A percentile compares a stretch with the other conserved stretches of the same genome.
These are phyloP conservation scores for Hypoxylon sp. DNA, from an alignment of 2,329 filamentous ascomycete genomes.

Conservation along the genomic window DNA sequence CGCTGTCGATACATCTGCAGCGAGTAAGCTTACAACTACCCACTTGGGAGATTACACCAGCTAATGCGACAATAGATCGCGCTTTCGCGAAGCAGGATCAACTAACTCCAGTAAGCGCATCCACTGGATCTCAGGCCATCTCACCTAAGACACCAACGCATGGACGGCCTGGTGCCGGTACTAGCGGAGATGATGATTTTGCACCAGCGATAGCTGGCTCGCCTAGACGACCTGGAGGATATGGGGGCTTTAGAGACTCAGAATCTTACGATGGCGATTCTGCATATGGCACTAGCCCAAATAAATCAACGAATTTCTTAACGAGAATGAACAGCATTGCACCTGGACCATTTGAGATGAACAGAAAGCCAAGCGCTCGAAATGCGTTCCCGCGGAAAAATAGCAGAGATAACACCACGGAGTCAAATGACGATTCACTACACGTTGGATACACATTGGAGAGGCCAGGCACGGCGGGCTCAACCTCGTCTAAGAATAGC, in stretches of 20 bases:
- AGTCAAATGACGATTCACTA: slow-evolving; percentile 46
- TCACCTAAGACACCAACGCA: slow-evolving; percentile 74
- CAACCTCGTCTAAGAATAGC: slow-evolving; percentile 53
- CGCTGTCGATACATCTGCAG: slow-evolving; percentile 69
- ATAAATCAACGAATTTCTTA: slow-evolving; percentile 63
- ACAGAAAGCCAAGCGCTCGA: slow-evolving; percentile 54
- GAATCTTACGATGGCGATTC: slow-evolving; percentile 57
- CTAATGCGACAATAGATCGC: slow-evolving; percentile 64
- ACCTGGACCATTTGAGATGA: slow-evolving; percentile 75
- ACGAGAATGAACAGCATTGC: slow-evolving; percentile 76
- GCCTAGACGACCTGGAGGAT: slow-evolving; percentile 63
- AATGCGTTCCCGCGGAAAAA: slow-evolving; percentile 56
- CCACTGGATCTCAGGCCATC: slow-evolving; percentile 70
- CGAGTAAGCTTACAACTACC: slow-evolving; percentile 64
- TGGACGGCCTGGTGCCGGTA: slow-evolving; percentile 61
- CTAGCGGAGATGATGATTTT: slow-evolving; percentile 62
- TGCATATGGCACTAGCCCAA: slow-evolving; percentile 65
- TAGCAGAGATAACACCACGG: slow-evolving; percentile 43
- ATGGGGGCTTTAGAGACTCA: slow-evolving; percentile 63
- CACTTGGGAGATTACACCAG: slow-evolving; percentile 19
- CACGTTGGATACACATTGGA: slow-evolving; percentile 47
- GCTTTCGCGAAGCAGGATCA: slow-evolving; percentile 69
- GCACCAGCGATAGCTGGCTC: slow-evolving; percentile 62
- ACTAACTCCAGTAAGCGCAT: slow-evolving; percentile 74
- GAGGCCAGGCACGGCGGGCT: slow-evolving; percentile 52